Evolutionary conservation across 768 basidiomycete genomes (phyloP).

Genomic region (Lentinus brumalis): DNA sequence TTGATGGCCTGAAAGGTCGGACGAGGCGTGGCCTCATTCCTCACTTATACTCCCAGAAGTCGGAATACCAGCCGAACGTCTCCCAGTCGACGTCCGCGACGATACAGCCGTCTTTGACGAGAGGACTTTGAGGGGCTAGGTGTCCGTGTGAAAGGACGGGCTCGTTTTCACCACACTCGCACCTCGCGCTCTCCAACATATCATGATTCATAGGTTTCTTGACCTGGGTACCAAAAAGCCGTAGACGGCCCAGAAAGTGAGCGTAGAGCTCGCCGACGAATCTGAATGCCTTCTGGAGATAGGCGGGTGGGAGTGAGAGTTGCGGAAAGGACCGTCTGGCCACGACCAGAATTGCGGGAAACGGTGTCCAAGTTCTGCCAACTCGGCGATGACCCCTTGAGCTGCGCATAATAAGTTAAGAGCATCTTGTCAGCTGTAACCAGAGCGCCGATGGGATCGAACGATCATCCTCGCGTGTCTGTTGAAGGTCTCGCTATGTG

Average conservation of each 20-base stretch:
- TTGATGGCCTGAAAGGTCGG: background rate
- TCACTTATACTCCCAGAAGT: constrained; percentile 32
- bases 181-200: background rate
- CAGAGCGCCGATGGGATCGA: background rate
- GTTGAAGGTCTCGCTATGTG: no score
- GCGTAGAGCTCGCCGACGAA: constrained; percentile 1
- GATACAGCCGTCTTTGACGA: constrained; percentile 35
- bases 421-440: background rate
- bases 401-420: background rate
- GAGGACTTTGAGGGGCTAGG: constrained; percentile 43
- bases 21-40: background rate
- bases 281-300: background rate
- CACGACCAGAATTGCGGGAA: background rate
- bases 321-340: background rate
- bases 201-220: background rate
- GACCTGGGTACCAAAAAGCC: background rate
- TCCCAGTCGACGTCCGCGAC: constrained; percentile 41
- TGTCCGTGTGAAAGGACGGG: constrained; percentile 38
- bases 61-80: constrained; percentile 38
- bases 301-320: background rate
- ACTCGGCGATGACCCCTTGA: background rate
- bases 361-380: background rate
- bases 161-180: background rate
- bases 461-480: no score
- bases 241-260: background rate